Base-by-base conservation (phyloP, 164 flowering plant genomes). In the Piper longum region DNA sequence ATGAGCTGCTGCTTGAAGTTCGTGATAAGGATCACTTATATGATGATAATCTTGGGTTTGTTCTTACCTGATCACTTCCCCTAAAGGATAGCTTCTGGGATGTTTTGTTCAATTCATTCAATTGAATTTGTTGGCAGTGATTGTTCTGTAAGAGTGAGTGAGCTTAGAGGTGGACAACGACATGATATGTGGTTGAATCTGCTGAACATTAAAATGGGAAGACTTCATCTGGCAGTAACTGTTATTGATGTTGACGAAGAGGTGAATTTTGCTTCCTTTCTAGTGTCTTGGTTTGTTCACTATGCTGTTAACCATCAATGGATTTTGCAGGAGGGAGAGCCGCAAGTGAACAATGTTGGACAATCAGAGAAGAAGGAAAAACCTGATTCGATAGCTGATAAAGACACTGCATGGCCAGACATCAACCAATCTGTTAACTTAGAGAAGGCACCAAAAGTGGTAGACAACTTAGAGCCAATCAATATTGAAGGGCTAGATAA, bases 141-240 rank as follows among this genome's bases (percentile, higher is more conserved):
- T 17, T 89, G 91, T 74, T 81, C 86, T 2, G 56, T 87, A 44
- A 80, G 79, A 71, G 74, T 95, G 59, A 71, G 56, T 69, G 81
- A 87, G 43, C 60, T 80, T 36, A 75, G 84, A 78, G 88, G 75
- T 73, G 88, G 88, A 57, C 78, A 80, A 71, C 77, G 96, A 70
- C 88, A 83, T 73, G 96, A 87, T 71, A 82, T 85, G 78, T 95
- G 99, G 99, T 61, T 91, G 73, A 74, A 97, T 71, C 91, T 95
- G 62, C 70, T 81, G 74, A 81, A 85, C 66, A 74, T 91, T 26
- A 89, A 85, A 75, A 79, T 69, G 63, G 99, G 99, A 63, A 83
- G 96, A 78, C 68, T 95, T 80, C 99, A 80, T 76, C 76, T 95
- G 44, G 97, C 86, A 61, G 59, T 95, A 26, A 86, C 93, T 65